Evolutionary conservation across 805 yeast species (phyloP).

Genomic region (Pichia heedii): DNA sequence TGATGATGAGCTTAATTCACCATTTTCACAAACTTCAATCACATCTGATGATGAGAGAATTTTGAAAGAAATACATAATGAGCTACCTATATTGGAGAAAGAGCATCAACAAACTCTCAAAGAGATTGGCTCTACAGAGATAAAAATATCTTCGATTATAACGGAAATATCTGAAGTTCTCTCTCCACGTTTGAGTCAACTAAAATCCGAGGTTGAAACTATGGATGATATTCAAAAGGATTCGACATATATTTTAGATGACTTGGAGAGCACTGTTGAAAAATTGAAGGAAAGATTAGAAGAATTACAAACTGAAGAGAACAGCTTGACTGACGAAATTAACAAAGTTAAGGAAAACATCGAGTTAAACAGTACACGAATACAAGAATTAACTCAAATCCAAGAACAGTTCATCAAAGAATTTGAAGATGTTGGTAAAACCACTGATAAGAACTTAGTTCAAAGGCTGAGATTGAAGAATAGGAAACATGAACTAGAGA

Average conservation of each 20-base stretch:
- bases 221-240: constrained; percentile 12
- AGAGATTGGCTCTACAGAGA: constrained; percentile 36
- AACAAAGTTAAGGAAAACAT: constrained; percentile 25
- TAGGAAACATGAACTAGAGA: constrained; percentile 64
- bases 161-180: constrained; percentile 44
- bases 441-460: constrained; percentile 55
- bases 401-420: constrained; percentile 46
- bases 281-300: constrained; percentile 19
- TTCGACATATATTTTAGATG: constrained; percentile 1
- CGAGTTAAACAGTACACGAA: constrained; percentile 27
- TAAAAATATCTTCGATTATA: constrained; percentile 36
- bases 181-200: constrained; percentile 2
- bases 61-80: constrained; percentile 28
- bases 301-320: constrained; percentile 23
- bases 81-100: constrained; percentile 32
- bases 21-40: constrained; percentile 43
- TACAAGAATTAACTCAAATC: constrained; percentile 45
- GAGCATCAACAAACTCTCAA: constrained; percentile 34
- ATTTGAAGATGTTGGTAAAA: constrained; percentile 52
- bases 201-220: constrained; percentile 16
- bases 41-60: constrained; percentile 38
- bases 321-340: constrained; percentile 32
- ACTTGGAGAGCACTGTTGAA: constrained; percentile 6
- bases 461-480: constrained; percentile 49
- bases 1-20: constrained; percentile 39